Base-by-base conservation (phyloP, 495 filamentous ascomycete genomes). In the Entonaema liquescens region DNA sequence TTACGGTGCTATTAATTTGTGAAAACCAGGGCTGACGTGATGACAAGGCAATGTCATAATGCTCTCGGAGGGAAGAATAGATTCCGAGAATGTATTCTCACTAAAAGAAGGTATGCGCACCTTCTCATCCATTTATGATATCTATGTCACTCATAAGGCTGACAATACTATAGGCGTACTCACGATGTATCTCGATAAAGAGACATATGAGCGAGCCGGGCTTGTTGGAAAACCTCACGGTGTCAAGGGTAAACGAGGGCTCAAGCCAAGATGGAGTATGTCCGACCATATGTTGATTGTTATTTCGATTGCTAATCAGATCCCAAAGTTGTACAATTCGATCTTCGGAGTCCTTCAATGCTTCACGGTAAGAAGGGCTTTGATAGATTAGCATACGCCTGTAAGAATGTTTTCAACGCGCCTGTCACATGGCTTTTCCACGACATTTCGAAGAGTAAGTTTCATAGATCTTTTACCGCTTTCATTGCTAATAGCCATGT, bases 281-380 rank as follows among this genome's bases (percentile, higher is more conserved):
- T 77, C 13, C 0, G 21, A 23, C 29, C 15, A 23, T 1, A 44
- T 26, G 7, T 33, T 49, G 13, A 9, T 35, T 40, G 1, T 15
- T 42, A 6, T 55, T 8, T 17, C 19, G 15, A n/a, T 11, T 23
- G 58, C 71, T 72, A 67, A 62, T 29, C 60, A 7, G 55, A 25
- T 3, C 15, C 35, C 54, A 6, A 65, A 95, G 94, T 91, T 21
- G 87, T 99, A 52, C 89, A 97, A 74, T 82, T 94, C 36, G 90
- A 98, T 59, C 85, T 99, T 15, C 87, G 92, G 5, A 83, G 86
- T 28, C 89, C 91, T 0, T 92, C 90, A 11, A 97, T 97, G 92
- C 75, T 93, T 7, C 92, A 92, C 73, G 95, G 95, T 28, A 97
- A 95, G 78, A 96, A 95, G 72, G 92, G 91, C 0, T 98, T 98